phyloP scores from a whole-genome alignment of 139 green algal species.

The Deuterostichococcus epilithicus region DNA sequence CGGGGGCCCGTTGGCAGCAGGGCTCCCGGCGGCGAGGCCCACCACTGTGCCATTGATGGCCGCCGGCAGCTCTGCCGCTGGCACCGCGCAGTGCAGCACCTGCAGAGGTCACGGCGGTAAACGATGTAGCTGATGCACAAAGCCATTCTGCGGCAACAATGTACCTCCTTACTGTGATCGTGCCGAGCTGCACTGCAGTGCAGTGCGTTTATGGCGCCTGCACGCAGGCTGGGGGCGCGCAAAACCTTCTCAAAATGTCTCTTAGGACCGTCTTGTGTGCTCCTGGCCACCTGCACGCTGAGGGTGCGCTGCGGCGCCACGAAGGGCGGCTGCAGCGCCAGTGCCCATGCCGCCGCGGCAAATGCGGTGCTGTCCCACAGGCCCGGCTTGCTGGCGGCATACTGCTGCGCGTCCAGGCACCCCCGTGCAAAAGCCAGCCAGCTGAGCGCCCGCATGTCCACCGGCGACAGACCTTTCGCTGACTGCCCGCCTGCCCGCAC shows the following conservation, averaged over 20 bases:
- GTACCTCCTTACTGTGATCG: no score
- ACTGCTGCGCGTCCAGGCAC: slow-evolving; percentile 18
- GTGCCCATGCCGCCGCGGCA: slow-evolving; percentile 21
- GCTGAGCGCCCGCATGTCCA: slow-evolving; percentile 50
- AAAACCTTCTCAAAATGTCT: no score
- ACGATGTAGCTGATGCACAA: no score
- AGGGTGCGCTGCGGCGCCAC: slow-evolving; percentile 30
- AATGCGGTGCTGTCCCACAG: slow-evolving; percentile 31
- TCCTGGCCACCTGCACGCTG: slow-evolving; percentile 17
- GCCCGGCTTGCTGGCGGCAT: neutral
- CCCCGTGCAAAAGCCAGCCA: slow-evolving; percentile 61
- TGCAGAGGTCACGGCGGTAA: neutral
- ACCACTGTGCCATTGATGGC: slow-evolving; percentile 70
- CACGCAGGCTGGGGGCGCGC: no score
- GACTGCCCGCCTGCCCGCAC: neutral
- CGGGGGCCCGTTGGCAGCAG: no score
- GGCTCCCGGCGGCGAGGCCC: slow-evolving; percentile 42
- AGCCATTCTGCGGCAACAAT: no score
- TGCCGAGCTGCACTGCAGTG: no score
- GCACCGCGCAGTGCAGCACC: slow-evolving; percentile 35
- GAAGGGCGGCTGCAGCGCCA: slow-evolving; percentile 47
- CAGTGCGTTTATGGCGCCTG: no score
- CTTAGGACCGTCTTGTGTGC: no score
- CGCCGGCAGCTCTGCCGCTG: slow-evolving; percentile 22
- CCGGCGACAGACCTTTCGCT: slow-evolving; percentile 16